Conservation (phyloP, 1,284 basidiomycete species). For the Heterobasidion irregulare region DNA sequence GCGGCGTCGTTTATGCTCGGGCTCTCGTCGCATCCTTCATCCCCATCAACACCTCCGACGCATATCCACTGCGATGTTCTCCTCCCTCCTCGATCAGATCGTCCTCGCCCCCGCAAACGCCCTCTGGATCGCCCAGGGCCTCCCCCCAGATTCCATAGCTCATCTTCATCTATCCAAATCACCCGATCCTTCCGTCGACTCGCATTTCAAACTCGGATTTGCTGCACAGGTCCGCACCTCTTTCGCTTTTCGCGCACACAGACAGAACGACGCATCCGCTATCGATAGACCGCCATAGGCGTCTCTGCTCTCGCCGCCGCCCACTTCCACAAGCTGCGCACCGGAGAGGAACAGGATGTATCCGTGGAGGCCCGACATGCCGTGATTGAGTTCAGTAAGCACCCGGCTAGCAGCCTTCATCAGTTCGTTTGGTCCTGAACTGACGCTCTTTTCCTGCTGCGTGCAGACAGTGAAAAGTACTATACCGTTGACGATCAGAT, state of each 20-base stretch:
- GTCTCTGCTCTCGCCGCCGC: conserved; percentile 46
- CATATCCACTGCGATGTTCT: background rate
- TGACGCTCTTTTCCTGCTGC: background rate
- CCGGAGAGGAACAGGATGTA: conserved; percentile 39
- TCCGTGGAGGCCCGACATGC: conserved; percentile 49
- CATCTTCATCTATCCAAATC: conserved; percentile 26
- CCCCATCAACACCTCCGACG: background rate
- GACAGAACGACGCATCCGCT: background rate
- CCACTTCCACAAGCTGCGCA: conserved; percentile 38
- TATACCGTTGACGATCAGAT: conserved; percentile 36
- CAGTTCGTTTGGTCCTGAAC: background rate
- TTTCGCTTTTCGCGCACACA: background rate
- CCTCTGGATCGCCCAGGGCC: conserved; percentile 29
- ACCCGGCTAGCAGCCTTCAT: background rate
- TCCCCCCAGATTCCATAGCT: conserved; percentile 27
- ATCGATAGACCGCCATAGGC: conserved; percentile 38
- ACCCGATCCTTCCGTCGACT: conserved; percentile 36
- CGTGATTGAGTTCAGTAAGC: conserved; percentile 47
- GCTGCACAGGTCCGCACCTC: conserved; percentile 36
- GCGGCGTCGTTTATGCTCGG: too few species aligned
- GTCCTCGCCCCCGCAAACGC: conserved; percentile 11
- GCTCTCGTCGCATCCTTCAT: too few species aligned
- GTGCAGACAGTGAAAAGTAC: conserved; percentile 40
- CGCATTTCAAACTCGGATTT: conserved; percentile 40
- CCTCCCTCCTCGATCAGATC: conserved; percentile 4